Conservation (phyloP, 305 asterid genomes). For the Ajuga reptans region DNA sequence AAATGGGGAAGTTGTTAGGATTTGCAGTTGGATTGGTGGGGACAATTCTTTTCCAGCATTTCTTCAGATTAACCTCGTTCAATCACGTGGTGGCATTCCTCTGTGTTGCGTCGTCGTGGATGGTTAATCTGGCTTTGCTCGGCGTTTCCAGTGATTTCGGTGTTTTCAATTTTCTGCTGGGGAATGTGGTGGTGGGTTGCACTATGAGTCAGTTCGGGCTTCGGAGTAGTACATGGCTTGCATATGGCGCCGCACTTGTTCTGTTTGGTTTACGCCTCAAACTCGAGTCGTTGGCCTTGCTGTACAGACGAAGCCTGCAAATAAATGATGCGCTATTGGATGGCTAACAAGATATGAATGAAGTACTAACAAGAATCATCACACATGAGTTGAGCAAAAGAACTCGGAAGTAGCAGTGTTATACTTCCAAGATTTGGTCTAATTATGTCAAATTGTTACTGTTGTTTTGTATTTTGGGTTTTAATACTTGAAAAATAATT, state of each 20-base stretch:
- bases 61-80: conserved; percentile 12
- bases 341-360: too few species aligned
- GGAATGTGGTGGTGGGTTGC: conserved; percentile 13
- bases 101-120: conserved; percentile 13
- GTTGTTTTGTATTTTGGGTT: too few species aligned
- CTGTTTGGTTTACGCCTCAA: neutral
- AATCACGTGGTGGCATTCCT: conserved; percentile 16
- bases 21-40: conserved; percentile 11
- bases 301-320: too few species aligned
- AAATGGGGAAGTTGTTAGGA: neutral
- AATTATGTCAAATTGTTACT: too few species aligned
- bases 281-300: neutral
- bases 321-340: too few species aligned
- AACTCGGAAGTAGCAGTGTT: too few species aligned
- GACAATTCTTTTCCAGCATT: conserved; percentile 2
- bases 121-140: conserved; percentile 9
- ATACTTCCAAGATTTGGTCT: too few species aligned
- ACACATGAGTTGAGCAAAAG: too few species aligned
- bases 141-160: neutral
- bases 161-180: conserved; percentile 13
- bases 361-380: too few species aligned
- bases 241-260: neutral
- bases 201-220: conserved; percentile 5
- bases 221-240: conserved; percentile 9
- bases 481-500: too few species aligned